Percentiles rank a stretch among this genome's conserved stretches.
These are phyloP conservation scores for Suillus decipiens DNA, from an alignment of 768 basidiomycete species.

Conservation along the genomic window DNA sequence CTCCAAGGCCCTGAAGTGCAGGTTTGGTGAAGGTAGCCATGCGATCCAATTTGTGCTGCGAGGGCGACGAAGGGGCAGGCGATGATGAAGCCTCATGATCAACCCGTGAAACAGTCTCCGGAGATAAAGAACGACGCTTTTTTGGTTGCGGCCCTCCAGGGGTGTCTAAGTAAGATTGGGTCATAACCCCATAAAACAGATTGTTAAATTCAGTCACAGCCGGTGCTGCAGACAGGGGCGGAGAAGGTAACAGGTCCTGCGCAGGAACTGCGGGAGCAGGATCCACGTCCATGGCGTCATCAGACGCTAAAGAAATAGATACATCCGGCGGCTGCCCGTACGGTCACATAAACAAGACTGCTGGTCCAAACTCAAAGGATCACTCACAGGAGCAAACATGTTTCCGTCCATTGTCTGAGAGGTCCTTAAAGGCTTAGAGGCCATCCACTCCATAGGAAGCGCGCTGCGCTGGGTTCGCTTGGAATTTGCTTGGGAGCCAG, in stretches of 20 bases:
- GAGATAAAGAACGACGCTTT: conserved; percentile 64
- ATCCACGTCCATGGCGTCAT: conserved; percentile 84
- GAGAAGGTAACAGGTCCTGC: conserved; percentile 34
- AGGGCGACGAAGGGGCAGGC: conserved; percentile 51
- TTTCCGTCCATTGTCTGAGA: conserved; percentile 28
- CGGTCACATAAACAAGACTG: conserved; percentile 19
- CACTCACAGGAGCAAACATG: conserved; percentile 31
- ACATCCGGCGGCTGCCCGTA: conserved; percentile 34
- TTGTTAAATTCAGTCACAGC: conserved; percentile 55
- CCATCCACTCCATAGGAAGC: conserved; percentile 64
- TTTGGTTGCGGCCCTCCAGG: conserved; percentile 43
- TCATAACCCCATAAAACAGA: conserved; percentile 60
- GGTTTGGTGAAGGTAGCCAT: conserved; percentile 48
- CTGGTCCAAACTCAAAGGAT: conserved; percentile 12
- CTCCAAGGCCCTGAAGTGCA: conserved; percentile 54
- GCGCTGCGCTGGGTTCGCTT: conserved; percentile 65
- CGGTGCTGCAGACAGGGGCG: conserved; percentile 52
- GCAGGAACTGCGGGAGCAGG: conserved; percentile 43
- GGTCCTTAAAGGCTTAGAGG: conserved; percentile 27
- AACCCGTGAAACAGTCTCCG: conserved; percentile 42
- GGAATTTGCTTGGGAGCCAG: conserved; percentile 39
- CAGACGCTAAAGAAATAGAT: conserved; percentile 46
- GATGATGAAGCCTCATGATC: conserved; percentile 48
- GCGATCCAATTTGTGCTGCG: conserved; percentile 48
- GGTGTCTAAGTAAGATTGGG: conserved; percentile 49